phyloP scores from a whole-genome alignment of 176 grass and related monocot species.

The Raddia guianensis region DNA sequence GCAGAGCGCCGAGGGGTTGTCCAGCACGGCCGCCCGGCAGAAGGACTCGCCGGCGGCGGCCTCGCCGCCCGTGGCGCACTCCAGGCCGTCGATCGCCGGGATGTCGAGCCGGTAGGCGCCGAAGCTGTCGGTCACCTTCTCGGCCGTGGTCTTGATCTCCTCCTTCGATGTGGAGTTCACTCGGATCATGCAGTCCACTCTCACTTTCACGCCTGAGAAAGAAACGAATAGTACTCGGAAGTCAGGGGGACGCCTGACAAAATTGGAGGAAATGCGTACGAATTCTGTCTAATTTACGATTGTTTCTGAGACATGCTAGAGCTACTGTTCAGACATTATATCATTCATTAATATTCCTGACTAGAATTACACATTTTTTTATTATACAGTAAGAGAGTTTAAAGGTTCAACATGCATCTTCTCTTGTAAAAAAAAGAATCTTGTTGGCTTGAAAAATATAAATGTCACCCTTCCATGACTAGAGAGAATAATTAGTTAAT shows the following conservation, averaged over 20 bases:
- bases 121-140: constrained; percentile 69
- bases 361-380: too few relatives aligned
- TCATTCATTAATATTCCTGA: too few relatives aligned
- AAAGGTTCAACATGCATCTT: too few relatives aligned
- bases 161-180: constrained; percentile 50
- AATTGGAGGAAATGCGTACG: background rate
- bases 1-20: constrained; percentile 68
- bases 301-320: background rate
- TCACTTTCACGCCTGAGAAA: constrained; percentile 68
- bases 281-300: background rate
- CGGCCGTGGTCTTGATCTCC: constrained; percentile 68
- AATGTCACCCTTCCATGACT: too few relatives aligned
- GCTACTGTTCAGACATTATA: background rate
- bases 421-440: too few relatives aligned
- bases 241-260: background rate
- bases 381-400: too few relatives aligned
- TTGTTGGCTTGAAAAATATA: too few relatives aligned
- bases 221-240: background rate
- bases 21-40: constrained; percentile 64
- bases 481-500: background rate
- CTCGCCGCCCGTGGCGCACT: constrained; percentile 51
- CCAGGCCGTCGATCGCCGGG: constrained; percentile 70
- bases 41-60: constrained; percentile 51
- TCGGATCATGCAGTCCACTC: constrained; percentile 69
- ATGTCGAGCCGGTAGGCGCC: constrained; percentile 79